phyloP scores from a whole-genome alignment of 345 rosid species.

The Pseudoturritis turrita region DNA sequence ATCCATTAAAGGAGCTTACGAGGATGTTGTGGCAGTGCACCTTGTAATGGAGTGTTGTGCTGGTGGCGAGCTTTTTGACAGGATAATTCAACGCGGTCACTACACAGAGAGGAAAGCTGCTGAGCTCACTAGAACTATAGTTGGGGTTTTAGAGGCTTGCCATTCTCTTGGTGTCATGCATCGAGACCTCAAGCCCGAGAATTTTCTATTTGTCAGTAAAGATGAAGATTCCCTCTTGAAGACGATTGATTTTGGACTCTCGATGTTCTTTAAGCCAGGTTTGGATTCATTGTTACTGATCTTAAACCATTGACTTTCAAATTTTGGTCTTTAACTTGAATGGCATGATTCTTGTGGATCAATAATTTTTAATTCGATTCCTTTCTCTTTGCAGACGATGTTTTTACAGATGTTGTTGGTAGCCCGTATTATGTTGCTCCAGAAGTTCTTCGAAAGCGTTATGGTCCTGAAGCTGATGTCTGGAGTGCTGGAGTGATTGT shows the following conservation, averaged over 20 bases:
- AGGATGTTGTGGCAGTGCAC: constrained; percentile 80
- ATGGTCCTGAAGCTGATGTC: constrained; percentile 88
- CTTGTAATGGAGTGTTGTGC: constrained; percentile 87
- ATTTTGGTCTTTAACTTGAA: background rate
- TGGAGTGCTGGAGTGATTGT: constrained; percentile 98
- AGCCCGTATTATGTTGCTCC: constrained; percentile 97
- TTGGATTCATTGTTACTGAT: background rate
- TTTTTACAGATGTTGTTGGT: constrained; percentile 77
- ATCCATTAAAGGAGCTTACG: constrained; percentile 74
- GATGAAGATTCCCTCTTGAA: constrained; percentile 74
- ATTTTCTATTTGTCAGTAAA: constrained; percentile 63
- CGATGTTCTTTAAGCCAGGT: constrained; percentile 88
- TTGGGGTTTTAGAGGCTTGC: constrained; percentile 83
- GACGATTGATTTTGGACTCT: constrained; percentile 88
- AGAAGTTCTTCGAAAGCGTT: constrained; percentile 67
- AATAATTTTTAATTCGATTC: background rate
- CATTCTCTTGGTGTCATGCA: constrained; percentile 95
- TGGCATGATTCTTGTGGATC: background rate
- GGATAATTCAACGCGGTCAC: constrained; percentile 81
- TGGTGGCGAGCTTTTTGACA: constrained; percentile 91
- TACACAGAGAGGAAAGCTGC: constrained; percentile 85
- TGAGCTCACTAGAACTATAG: constrained; percentile 72
- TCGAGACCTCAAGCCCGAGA: constrained; percentile 88
- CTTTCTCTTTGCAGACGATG: constrained; percentile 51
- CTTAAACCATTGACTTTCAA: background rate